A percentile compares a stretch with the other conserved stretches of the same genome.
These are phyloP conservation scores for Mytilinidion resinicola DNA, from an alignment of 495 filamentous ascomycete species.

Conservation along the genomic window DNA sequence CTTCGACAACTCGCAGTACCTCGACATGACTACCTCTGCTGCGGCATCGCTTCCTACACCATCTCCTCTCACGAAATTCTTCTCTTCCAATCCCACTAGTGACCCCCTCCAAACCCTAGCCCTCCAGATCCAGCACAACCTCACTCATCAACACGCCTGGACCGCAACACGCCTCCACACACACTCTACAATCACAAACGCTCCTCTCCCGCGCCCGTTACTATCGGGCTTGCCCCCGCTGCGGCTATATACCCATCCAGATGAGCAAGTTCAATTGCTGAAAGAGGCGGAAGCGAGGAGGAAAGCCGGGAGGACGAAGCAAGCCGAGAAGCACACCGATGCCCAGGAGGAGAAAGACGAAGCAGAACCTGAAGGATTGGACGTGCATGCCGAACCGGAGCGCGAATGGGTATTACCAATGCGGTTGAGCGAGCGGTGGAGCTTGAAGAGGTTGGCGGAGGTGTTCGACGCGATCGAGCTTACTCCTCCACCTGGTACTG, in stretches of 20 bases:
- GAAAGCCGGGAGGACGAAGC: conserved; percentile 14
- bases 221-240: conserved; percentile 85
- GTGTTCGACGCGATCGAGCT: conserved; percentile 71
- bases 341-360: background rate
- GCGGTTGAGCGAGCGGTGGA: conserved; percentile 77
- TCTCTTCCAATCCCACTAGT: conserved; percentile 11
- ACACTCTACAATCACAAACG: conserved; percentile 36
- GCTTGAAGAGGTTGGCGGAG: conserved; percentile 61
- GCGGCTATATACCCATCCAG: conserved; percentile 83
- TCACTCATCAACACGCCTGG: conserved; percentile 86
- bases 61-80: background rate
- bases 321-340: background rate
- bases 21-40: no score
- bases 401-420: conserved; percentile 84
- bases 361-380: conserved; percentile 38
- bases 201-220: conserved; percentile 52
- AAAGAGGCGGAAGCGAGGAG: conserved; percentile 19
- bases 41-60: no score
- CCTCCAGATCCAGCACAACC: conserved; percentile 66
- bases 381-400: conserved; percentile 47
- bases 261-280: conserved; percentile 77
- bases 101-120: conserved; percentile 45
- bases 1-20: no score
- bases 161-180: conserved; percentile 59
- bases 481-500: conserved; percentile 39